Base-by-base conservation (phyloP, 352 stramenopile genomes). In the Pilasporangium apinafurcum region DNA sequence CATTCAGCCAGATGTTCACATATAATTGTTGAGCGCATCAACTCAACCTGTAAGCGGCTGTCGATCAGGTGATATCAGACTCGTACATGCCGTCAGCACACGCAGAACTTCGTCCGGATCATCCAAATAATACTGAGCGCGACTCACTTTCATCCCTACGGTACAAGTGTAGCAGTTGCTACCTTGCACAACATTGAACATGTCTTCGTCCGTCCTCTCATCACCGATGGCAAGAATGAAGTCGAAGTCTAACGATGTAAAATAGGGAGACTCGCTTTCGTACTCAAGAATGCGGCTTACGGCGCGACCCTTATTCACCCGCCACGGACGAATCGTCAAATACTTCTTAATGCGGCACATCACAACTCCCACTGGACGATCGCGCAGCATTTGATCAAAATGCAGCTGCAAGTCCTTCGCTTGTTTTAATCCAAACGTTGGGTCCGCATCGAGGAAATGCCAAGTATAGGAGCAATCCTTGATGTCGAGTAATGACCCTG, bases 331-430 rank as follows among this genome's bases (percentile, higher is more conserved):
- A 36, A 95, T 87, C 46, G 78, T 86, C 25, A 95, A 72, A 36
- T 92, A 95, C 53, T 95, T 95, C 50, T 92, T 92, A 39, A 89
- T 87, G 3, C 74, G 83, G 50, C 77, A 91, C 78, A 93, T 93
- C 37, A 95, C 77, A 12, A 95, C 77, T 8, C 75, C 69, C 9
- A 93, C 83, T 0, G 80, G 83, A 8, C 86, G 62, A 51, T 92
- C 83, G 36, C 79, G 73, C 18, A 95, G 69, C 79, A 91, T 95
- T 44, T 95, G 83, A 32, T 95, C 83, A 39, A 95, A 92, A 64
- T 95, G 83, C 20, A 93, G 58, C 49, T 95, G 83, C 72, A 95
- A 56, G 31, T 95, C 81, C 46, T 93, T 95, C 8, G 83, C 83
- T 36, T 95, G 83, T 44, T 86, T 92, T 12, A 93, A 49, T 1